Percentiles rank a stretch among this genome's conserved stretches.
Evolutionary conservation across 208 protist genomes (phyloP).

Genomic region (Trypanosoma vivax): DNA sequence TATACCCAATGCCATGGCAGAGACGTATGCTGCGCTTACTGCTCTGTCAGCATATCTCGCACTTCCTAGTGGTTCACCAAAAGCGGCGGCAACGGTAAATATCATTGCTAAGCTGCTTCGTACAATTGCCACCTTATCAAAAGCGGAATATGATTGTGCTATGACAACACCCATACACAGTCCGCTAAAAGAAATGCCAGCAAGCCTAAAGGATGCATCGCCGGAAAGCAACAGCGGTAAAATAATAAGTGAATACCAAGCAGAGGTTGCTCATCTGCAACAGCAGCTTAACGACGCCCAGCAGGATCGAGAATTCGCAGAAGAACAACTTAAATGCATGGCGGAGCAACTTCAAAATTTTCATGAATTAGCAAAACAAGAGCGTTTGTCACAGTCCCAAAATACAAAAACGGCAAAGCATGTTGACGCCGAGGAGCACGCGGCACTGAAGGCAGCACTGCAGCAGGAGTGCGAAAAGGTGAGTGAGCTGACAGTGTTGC

Average conservation of each 20-base stretch:
- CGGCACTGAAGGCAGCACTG: background rate
- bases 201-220: too few relatives aligned
- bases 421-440: background rate
- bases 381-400: too few relatives aligned
- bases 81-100: conserved; percentile 53
- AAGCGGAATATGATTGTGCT: too few relatives aligned
- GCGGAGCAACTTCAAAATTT: background rate
- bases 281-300: background rate
- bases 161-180: too few relatives aligned
- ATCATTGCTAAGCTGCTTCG: conserved; percentile 62
- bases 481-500: too few relatives aligned
- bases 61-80: conserved; percentile 43
- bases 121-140: conserved; percentile 16
- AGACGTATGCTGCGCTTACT: conserved; percentile 34
- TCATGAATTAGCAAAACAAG: too few relatives aligned
- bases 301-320: background rate
- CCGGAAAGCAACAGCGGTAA: too few relatives aligned
- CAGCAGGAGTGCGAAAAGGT: background rate
- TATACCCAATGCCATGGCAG: conserved; percentile 31
- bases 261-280: background rate
- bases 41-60: conserved; percentile 55
- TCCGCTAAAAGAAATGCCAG: too few relatives aligned
- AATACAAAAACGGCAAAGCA: too few relatives aligned
- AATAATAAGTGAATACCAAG: too few relatives aligned
- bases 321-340: background rate